phyloP scores from a whole-genome alignment of 441 rosid species.

The Iberis amara region DNA sequence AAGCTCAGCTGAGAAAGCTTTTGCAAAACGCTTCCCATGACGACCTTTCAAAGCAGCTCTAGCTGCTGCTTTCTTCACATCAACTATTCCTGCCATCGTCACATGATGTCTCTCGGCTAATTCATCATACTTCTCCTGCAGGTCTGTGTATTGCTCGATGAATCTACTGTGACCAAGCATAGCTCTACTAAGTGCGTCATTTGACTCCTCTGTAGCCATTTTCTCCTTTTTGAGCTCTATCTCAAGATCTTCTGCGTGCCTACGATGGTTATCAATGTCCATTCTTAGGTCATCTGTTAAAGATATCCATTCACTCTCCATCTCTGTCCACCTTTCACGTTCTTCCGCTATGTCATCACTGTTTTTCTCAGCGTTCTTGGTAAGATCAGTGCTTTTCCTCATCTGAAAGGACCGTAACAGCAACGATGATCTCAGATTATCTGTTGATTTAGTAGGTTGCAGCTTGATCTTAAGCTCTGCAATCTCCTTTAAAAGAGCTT shows the following conservation, averaged over 20 bases:
- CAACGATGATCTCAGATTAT: slow-evolving; percentile 63
- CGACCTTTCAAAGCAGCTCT: slow-evolving; percentile 71
- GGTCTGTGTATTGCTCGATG: slow-evolving; percentile 85
- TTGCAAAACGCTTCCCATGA: slow-evolving; percentile 67
- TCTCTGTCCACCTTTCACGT: slow-evolving; percentile 86
- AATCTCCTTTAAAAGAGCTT: slow-evolving; percentile 73
- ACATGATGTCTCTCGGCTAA: slow-evolving; percentile 58
- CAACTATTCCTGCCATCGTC: slow-evolving; percentile 75
- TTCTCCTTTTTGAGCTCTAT: slow-evolving; percentile 65
- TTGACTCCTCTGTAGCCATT: slow-evolving; percentile 62
- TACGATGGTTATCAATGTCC: slow-evolving; percentile 64
- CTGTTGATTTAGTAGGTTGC: slow-evolving; percentile 54
- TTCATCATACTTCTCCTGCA: slow-evolving; percentile 77
- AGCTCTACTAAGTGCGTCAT: slow-evolving; percentile 75
- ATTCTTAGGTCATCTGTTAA: slow-evolving; percentile 85
- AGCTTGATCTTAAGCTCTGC: slow-evolving; percentile 56
- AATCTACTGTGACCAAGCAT: slow-evolving; percentile 83
- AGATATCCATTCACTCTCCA: slow-evolving; percentile 95
- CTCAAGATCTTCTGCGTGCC: slow-evolving; percentile 67
- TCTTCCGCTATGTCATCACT: slow-evolving; percentile 63
- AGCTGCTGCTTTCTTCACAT: slow-evolving; percentile 81
- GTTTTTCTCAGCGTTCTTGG: slow-evolving; percentile 25
- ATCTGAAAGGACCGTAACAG: slow-evolving; percentile 60
- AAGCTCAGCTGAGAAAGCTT: slow-evolving; percentile 66
- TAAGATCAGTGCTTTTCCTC: slow-evolving; percentile 42